Evolutionary conservation across 192 early-diverging fungal genomes (phyloP), one percentile per base, ranked within the genome.

Genomic region (Lobosporangium transversale): DNA sequence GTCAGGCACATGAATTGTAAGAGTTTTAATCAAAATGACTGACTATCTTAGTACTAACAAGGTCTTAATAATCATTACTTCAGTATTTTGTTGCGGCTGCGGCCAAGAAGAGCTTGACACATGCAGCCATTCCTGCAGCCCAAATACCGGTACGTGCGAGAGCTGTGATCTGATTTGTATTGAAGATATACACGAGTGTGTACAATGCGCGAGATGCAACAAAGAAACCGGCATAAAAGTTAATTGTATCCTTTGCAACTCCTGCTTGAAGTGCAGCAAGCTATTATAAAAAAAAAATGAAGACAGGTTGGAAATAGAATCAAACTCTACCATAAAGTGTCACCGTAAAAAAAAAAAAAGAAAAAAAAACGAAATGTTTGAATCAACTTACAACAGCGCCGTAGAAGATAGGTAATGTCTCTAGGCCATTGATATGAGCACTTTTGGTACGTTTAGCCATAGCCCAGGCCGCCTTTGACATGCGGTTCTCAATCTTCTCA

Each of bases 381-480:
- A 42, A 12, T 20, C 20, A 18, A 73, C 73, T 78, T 71, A 81
- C 80, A 43, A 81, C 43, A n/a, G 80, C 67, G 17, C 49, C 52
- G 12, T 56, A 75, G 53, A 70, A 81, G 27, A 81, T 1, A 31
- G 73, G 68, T 14, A 81, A 62, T 21, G 73, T 67, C 51, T 81
- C 80, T 1, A 81, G 7, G 20, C 80, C 73, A 43, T 81, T 81
- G 40, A 21, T 18, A 40, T 81, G 80, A 37, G 80, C 80, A 37
- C 67, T 51, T 26, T 81, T 73, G 53, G 67, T 58, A 59, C 80
- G 71, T 62, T 81, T 81, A 35, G 80, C 80, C 68, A 67, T 78
- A 20, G 56, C 59, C 44, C 43, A 78, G 5, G 57, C 44, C 20
- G 53, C 58, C 62, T 81, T 68, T 20, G 68, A 70, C 80, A 81